Evolutionary conservation across 768 basidiomycete species (phyloP), one percentile per base, ranked within the genome.

Genomic region (Crassisporium funariophilum): DNA sequence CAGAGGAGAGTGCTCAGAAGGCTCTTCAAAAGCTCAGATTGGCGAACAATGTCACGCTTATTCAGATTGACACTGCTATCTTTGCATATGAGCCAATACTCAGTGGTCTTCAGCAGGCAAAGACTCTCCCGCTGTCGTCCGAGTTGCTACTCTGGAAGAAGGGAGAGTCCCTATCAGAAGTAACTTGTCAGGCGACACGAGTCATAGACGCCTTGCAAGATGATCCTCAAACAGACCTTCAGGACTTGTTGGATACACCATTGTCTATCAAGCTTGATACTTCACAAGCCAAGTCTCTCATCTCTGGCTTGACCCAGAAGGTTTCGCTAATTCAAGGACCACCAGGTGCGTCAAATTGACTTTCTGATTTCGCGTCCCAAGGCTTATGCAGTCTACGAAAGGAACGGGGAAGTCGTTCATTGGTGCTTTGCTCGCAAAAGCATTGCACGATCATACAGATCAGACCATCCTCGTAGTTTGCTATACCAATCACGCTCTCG

Each of bases 361-460:
- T 31, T 31, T 11, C n/a, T 23, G 11, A 19, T 27, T 6, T 31
- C 50, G 17, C 37, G 21, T n/a, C n/a, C n/a, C 34, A 21, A 36
- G 44, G 7, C 35, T 34, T 6, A 39, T 23, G n/a, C n/a, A n/a
- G n/a, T 13, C 38, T 20, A 16, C 17, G 19, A 25, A 31, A 86
- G 86, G 86, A 1, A 88, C 86, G 0, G 86, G 86, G 1, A 88
- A 88, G 47, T 86, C 84, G 0, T 86, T 86, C 56, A 81, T 88
- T 17, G 86, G 86, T 0, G 82, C 83, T 0, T 68, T 87, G 1
- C 63, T 87, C 0, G 83, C 83, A 0, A 87, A 86, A 53, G 66
- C 75, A 3, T 61, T 86, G 4, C 75, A 85, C 38, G 73, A 79
- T 11, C 62, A 63, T 43, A 77, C 77, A 0, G 13, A 54, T 0